Base-by-base conservation (phyloP, 805 yeast genomes). In the Ogataea pini region DNA sequence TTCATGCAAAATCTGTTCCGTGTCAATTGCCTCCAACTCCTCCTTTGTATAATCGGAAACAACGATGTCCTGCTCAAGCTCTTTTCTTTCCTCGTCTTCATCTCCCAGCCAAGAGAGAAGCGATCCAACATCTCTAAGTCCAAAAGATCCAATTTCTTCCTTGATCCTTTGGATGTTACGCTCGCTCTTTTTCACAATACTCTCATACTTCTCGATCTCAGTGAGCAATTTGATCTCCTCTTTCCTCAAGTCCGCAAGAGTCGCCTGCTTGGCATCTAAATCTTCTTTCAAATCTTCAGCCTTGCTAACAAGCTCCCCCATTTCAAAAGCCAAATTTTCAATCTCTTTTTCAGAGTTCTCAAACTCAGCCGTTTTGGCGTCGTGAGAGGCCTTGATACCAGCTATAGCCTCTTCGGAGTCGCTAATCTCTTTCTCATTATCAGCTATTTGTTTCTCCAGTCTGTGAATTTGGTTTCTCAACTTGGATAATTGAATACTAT, bases 171-270 rank as follows among this genome's bases (percentile, higher is more conserved):
- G 60, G 41, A 73, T 65, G 43, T 72, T 76, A 17, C 69, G 75
- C 34, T 72, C 67, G 10, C 77, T 60, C 19, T 68, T 66, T 28
- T 58, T 66, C 13, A 72, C 58, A 3, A 71, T 58, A 3, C 69
- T 58, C 48, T 73, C 75, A 49, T 76, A 74, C 55, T 80, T 82
- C 48, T 85, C 91, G 43, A 84, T 65, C 57, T 79, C 79, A 57
- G 81, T 83, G 24, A 76, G 77, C 22, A 85, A 66, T 59, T 86
- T 92, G 41, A 86, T 76, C 62, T 86, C 90, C 14, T 72, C 71
- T 7, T 88, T 80, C 58, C 80, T 77, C 55, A 83, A 74, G 28
- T 77, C 76, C 51, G 83, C 81, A 45, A 83, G 73, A 44, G 75
- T 68, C 7, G 68, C 67, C 49, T 65, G 65, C 49, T 72, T 71